phyloP scores from a whole-genome alignment of 495 filamentous ascomycete species.

The Aspergillus ellipticus region DNA sequence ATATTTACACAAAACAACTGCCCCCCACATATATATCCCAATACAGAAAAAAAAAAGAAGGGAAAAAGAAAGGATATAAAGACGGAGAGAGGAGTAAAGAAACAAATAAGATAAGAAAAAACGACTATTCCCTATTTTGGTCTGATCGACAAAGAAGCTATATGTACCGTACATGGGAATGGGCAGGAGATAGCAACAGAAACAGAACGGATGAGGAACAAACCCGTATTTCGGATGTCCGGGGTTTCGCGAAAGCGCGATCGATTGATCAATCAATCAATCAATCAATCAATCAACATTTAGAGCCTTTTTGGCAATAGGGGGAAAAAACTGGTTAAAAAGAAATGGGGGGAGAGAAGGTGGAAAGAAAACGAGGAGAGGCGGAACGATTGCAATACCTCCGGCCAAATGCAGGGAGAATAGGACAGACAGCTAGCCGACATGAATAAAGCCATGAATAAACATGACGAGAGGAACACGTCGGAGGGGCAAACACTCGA shows the following conservation, averaged over 20 bases:
- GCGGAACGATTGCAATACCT: conserved; percentile 1
- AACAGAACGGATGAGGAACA: neutral
- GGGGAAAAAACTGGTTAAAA: neutral
- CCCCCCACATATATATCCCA: no score
- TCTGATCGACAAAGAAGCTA: neutral
- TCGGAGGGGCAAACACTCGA: neutral
- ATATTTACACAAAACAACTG: no score
- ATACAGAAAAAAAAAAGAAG: no score
- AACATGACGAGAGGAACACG: neutral
- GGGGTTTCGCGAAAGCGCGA: no score
- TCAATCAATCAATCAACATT: no score
- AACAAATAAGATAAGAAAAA: neutral
- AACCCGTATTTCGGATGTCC: no score
- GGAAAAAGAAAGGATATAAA: no score
- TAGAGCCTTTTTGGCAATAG: no score
- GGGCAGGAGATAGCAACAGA: conserved; percentile 1
- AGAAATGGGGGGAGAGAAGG: neutral
- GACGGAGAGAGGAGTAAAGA: neutral
- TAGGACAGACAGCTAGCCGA: neutral
- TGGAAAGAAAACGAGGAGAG: neutral
- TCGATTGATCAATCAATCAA: no score
- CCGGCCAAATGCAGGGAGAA: neutral
- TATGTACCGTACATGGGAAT: conserved; percentile 13
- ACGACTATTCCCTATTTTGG: neutral
- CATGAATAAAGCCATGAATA: neutral